These are phyloP conservation scores for Quillaja saponaria DNA, from an alignment of 306 rosid genomes.

Conservation along the genomic window DNA sequence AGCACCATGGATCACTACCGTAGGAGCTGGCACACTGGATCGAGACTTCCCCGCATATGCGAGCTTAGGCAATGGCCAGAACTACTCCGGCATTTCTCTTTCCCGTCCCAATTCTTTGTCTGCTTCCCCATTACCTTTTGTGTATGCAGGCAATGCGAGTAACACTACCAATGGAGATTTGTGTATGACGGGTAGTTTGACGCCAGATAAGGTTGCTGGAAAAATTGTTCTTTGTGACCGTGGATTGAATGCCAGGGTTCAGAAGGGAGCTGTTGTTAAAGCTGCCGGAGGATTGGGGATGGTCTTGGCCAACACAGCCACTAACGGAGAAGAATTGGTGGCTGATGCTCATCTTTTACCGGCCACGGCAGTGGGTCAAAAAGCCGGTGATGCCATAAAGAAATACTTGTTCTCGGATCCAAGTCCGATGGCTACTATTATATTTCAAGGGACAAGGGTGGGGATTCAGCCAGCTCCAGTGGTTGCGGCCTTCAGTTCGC, in stretches of 20 bases:
- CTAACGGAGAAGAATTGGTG: slow-evolving; percentile 61
- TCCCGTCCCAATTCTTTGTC: slow-evolving; percentile 38
- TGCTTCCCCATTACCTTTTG: slow-evolving; percentile 31
- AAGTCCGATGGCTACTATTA: slow-evolving; percentile 48
- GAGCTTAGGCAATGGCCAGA: slow-evolving; percentile 65
- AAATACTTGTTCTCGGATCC: slow-evolving; percentile 45
- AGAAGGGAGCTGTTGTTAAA: slow-evolving; percentile 65
- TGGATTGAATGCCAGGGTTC: slow-evolving; percentile 48
- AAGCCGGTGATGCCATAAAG: slow-evolving; percentile 41
- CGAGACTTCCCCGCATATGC: slow-evolving; percentile 74
- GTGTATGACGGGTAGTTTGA: slow-evolving; percentile 52
- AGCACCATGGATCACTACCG: slow-evolving; percentile 92
- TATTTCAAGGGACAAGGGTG: slow-evolving; percentile 59
- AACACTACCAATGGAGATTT: slow-evolving; percentile 34
- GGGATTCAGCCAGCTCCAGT: slow-evolving; percentile 71
- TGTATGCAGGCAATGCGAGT: slow-evolving; percentile 62
- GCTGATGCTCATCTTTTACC: slow-evolving; percentile 74
- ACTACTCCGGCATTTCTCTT: slow-evolving; percentile 64
- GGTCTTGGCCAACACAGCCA: slow-evolving; percentile 54
- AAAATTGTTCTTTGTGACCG: slow-evolving; percentile 76
- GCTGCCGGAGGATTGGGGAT: slow-evolving; percentile 75
- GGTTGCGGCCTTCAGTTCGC: slow-evolving; percentile 75
- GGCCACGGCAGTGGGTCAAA: slow-evolving; percentile 53
- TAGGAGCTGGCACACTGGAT: slow-evolving; percentile 89
- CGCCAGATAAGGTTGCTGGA: slow-evolving; percentile 57